These are phyloP conservation scores for Lodderomyces theae DNA, from an alignment of 1,139 yeast species.

Conservation along the genomic window DNA sequence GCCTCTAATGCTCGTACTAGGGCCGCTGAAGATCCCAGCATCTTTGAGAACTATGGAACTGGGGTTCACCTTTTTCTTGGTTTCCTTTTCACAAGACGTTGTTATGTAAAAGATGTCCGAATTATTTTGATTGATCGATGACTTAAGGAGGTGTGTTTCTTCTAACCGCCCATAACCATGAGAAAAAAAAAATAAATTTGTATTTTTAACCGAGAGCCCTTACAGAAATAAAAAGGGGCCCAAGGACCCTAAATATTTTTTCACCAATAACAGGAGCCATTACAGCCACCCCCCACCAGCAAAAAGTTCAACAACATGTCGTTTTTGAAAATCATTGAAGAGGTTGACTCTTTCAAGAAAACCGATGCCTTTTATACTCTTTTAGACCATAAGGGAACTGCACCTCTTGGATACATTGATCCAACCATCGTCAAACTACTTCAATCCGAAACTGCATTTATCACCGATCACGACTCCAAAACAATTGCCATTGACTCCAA, in stretches of 20 bases:
- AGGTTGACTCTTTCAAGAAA: conserved; percentile 50
- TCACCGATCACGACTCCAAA: conserved; percentile 26
- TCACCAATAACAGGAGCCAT: too few species aligned
- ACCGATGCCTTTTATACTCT: conserved; percentile 33
- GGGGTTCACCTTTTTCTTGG: not conserved
- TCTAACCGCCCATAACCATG: not conserved
- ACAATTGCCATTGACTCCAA: conserved; percentile 35
- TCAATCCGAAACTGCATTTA: conserved; percentile 24
- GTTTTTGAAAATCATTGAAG: conserved; percentile 22
- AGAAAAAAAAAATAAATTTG: too few species aligned
- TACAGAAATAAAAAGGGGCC: too few species aligned
- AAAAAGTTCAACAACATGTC: too few species aligned
- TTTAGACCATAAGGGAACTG: conserved; percentile 47
- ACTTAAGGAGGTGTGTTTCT: not conserved
- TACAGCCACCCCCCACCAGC: too few species aligned
- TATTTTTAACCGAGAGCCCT: too few species aligned
- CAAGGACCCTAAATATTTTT: too few species aligned
- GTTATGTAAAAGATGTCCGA: too few species aligned
- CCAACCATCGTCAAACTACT: conserved; percentile 45
- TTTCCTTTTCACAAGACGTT: too few species aligned
- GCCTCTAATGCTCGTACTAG: conserved; percentile 31
- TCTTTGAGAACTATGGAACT: not conserved
- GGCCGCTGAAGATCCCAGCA: conserved; percentile 36
- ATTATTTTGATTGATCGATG: too few species aligned
- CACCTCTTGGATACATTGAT: conserved; percentile 52